These are phyloP conservation scores for Eimeria sp. DNA, from an alignment of 169 alveolate species.

Conservation along the genomic window DNA sequence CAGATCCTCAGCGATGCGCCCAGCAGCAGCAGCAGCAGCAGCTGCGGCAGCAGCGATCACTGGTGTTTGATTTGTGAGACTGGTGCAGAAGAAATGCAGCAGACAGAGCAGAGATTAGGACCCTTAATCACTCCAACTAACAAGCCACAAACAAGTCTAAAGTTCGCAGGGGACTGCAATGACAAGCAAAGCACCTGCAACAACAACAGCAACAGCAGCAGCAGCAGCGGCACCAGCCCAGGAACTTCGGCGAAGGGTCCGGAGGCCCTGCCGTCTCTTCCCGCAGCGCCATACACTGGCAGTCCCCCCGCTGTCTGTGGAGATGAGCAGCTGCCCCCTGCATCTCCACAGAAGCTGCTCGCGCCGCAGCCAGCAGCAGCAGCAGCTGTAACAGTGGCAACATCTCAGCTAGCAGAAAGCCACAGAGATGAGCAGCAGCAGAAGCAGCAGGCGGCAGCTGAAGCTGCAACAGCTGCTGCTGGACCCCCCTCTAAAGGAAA, in stretches of 20 bases:
- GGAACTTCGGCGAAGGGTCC: not conserved
- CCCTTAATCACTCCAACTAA: not conserved
- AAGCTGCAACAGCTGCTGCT: constrained; percentile 82
- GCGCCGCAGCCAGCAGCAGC: constrained; percentile 20
- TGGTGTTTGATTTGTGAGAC: constrained; percentile 6
- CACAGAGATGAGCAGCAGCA: not conserved
- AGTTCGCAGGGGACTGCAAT: not conserved
- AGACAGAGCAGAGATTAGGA: not conserved
- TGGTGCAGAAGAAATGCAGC: not conserved
- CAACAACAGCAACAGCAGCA: not conserved
- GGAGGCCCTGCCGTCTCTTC: not conserved
- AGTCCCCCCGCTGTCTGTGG: not conserved
- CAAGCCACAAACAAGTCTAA: not conserved
- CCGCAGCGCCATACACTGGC: not conserved
- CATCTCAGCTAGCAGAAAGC: not conserved
- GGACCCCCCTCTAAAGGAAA: constrained; percentile 15
- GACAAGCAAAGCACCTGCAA: not conserved
- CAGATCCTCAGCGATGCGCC: not conserved
- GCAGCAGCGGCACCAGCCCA: constrained; percentile 1
- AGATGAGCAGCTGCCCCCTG: not conserved
- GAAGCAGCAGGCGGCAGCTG: constrained; percentile 5
- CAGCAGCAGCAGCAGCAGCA: constrained; percentile 28
- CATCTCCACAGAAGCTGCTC: not conserved
- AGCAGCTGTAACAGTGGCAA: not conserved
- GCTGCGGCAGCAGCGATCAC: constrained; percentile 30